Evolutionary conservation across 1,284 basidiomycete species (phyloP).

Genomic region (Papiliotrema nemorosa): DNA sequence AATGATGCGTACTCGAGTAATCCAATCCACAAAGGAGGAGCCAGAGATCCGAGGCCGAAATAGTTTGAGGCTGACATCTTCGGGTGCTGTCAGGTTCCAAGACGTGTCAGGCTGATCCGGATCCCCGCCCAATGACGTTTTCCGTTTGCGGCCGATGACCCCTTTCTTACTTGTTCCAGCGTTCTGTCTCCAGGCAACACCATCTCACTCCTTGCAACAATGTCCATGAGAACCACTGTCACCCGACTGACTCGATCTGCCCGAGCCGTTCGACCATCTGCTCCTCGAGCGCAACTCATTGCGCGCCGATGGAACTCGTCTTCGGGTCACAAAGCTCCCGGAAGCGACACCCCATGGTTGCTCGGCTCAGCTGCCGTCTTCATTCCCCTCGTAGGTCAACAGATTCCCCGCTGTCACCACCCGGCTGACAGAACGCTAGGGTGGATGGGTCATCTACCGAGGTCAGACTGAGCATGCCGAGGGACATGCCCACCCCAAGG

Average conservation of each 20-base stretch:
- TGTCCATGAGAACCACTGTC: neutral
- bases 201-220: neutral
- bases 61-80: no score
- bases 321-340: neutral
- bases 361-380: conserved; percentile 4
- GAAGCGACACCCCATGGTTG: conserved; percentile 2
- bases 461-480: neutral
- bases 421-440: neutral
- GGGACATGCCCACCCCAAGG: neutral
- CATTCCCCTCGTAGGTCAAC: conserved; percentile 1
- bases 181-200: neutral
- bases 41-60: no score
- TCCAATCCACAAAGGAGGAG: no score
- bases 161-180: neutral
- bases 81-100: no score
- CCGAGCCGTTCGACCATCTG: neutral
- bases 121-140: no score
- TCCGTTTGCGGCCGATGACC: no score
- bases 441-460: neutral
- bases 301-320: conserved; percentile 2
- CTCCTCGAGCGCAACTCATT: neutral
- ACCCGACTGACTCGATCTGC: neutral
- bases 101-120: no score
- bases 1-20: no score
- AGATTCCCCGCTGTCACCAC: neutral